Evolutionary conservation across 2,329 filamentous ascomycete species (phyloP), one percentile per base, ranked within the genome.

Genomic region (Cladosporium sphaerospermum): DNA sequence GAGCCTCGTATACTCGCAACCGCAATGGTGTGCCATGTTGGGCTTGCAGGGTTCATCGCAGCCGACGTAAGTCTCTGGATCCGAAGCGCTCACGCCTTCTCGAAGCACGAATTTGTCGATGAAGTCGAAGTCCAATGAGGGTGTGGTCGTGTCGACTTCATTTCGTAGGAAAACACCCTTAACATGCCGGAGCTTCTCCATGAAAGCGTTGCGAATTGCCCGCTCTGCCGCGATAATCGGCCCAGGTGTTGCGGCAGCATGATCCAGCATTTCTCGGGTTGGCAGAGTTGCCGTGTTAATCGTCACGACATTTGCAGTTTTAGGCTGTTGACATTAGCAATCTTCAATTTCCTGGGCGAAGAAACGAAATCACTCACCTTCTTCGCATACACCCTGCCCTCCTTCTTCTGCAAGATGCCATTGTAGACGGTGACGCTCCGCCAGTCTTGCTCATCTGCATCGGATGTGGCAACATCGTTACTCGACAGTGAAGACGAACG

Each of bases 111-210:
- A 83, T 1, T 77, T 69, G 6, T 83, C 73, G 50, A 90, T 84
- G 66, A 91, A 92, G 0, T 75, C 74, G 61, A 93, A 95, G 37
- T 79, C 71, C 0, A 80, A 69, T 0, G 86, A 83, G 0, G 77
- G 78, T 60, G 76, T 59, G 61, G 75, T 54, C 1, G 76, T 69
- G 59, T 86, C 83, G 2, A 80, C 69, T 0, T 76, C 71, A 63
- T 92, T 92, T 62, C 50, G 71, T 63, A 52, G 64, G 57, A 16
- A 71, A 39, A 53, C 57, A 42, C n/a, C 58, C 23, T 4, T 71
- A 53, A 54, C 67, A 53, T 3, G 59, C 48, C 7, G 32, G 1
- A 67, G 62, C 54, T 64, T 62, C 16, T 60, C 47, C 13, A 67
- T 45, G 48, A 77, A 75, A n/a, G 69, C 67, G 0, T 59, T 53